Evolutionary conservation across 140 eudicot genomes (phyloP).

Genomic region (Stevia rebaudiana): DNA sequence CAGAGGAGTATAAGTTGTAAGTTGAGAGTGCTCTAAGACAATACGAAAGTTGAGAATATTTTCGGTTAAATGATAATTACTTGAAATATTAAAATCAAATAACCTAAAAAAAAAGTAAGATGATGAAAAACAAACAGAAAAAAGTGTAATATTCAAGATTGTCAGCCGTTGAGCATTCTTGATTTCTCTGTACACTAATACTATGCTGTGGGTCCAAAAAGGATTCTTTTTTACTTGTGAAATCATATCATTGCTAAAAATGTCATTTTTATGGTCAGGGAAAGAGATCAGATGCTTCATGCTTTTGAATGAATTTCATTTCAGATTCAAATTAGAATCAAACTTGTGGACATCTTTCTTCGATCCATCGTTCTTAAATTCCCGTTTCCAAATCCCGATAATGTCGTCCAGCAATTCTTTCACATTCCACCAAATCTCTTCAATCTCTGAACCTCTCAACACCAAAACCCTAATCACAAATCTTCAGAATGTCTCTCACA

Average conservation of each 20-base stretch:
- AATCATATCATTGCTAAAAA: neutral
- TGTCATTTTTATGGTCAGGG: neutral
- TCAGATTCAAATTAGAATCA: constrained; percentile 9
- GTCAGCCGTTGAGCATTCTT: neutral
- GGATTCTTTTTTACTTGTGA: neutral
- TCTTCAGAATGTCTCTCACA: constrained; percentile 50
- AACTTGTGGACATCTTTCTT: constrained; percentile 44
- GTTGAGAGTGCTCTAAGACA: too few relatives aligned
- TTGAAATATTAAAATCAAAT: too few relatives aligned
- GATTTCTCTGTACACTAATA: neutral
- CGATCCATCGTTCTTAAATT: constrained; percentile 17
- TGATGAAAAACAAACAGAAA: too few relatives aligned
- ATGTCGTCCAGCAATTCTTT: constrained; percentile 21
- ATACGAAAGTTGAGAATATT: too few relatives aligned
- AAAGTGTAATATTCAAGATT: neutral
- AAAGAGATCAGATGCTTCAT: neutral
- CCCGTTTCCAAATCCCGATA: constrained; percentile 4
- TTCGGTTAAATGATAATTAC: too few relatives aligned
- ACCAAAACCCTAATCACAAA: constrained; percentile 19
- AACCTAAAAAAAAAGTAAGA: too few relatives aligned
- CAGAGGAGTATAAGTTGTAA: too few relatives aligned
- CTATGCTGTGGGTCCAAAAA: neutral
- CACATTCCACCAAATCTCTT: constrained; percentile 17
- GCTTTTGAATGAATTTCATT: neutral
- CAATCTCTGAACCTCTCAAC: neutral